Base-by-base conservation (phyloP, 352 stramenopile genomes). In the Pythium phragmiticola region DNA sequence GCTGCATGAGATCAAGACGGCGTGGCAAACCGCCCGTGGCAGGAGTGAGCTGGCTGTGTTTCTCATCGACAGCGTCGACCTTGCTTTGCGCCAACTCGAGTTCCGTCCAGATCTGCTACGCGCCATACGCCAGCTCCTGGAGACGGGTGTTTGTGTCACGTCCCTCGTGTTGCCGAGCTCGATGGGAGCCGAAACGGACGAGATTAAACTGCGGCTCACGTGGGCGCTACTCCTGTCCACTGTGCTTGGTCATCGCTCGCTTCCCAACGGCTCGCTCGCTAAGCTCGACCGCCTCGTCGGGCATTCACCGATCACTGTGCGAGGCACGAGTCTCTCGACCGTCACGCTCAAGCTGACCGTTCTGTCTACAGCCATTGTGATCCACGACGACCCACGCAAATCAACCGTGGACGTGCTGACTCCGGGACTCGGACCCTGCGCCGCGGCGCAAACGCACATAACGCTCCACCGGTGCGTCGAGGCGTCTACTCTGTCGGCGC, bases 1-100 rank as follows among this genome's bases (percentile, higher is more conserved):
- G 53, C 53, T 59, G 17, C 53, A 59, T 8, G n/a, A 47, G 36
- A 59, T 59, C 16, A 37, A 59, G 53, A 17, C 53, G n/a, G 53
- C 39, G 39, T 59, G 53, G 53, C 23, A 13, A 12, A 11, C 19
- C 14, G 53, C 53, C 2, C 16, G 36, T 28, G 37, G 7, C 7
- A 37, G 28, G 13, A 59, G 53, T n/a, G 12, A 34, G 26, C 53
- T 36, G 14, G 37, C 53, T 14, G 53, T 49, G 30, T 57, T 57
- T n/a, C 34, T 11, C 33, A 46, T 57, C 17, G 33, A 45, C 4
- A 21, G 50, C n/a, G 50, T 57, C 16, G 50, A 57, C 8, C 30
- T 57, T 16, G 21, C 45, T 14, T 33, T 57, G 30, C 28, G 50
- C 3, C 17, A 19, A 16, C 46, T 57, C 46, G 33, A 41, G 1